Evolutionary conservation across 2,329 filamentous ascomycete species (phyloP), one percentile per base, ranked within the genome.

Genomic region (Penicillium sclerotiorum): DNA sequence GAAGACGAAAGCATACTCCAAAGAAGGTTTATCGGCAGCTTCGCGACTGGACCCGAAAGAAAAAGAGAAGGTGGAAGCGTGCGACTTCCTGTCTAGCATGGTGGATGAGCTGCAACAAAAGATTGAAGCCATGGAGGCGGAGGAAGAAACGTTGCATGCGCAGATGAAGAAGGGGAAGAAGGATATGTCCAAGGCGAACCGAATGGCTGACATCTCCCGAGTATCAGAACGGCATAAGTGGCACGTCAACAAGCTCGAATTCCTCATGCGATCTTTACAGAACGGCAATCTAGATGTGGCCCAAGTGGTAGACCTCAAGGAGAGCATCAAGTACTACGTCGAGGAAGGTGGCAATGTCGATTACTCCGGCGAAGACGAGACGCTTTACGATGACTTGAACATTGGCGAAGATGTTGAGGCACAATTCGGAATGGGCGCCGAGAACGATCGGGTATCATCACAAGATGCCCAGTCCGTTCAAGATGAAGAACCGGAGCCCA

Each of bases 1-100:
- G 94, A 99, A 99, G 80, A 99, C 94, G 49, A 99, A 99, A 74
- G 94, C 94, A 54, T 99, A 96, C 76, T 97, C 94, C 55, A 97
- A 99, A 79, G 94, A 97, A 75, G 94, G 94, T 37, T 77, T 99
- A 58, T 94, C 90, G 57, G 89, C 93, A 45, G 90, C 91, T 21
- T 87, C 90, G 43, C 95, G 95, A 73, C 82, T 97, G 57, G 94
- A 99, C 75, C 94, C 94, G n/a, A 95, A 92, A 70, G 94, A 97
- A 72, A 90, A 95, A 72, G 93, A 95, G 70, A 95, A 96, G 75
- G 80, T 89, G 55, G 93, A 97, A 64, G 82, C 89, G 23, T 84
- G 87, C 75, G 88, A 96, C 49, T 97, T 97, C 74, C 78, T 99
- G 38, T 86, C 85, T 55, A 82, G 77, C 50, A 91, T 90, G 83